Base-by-base conservation (phyloP, 495 filamentous ascomycete species). In the Acidomyces sp. region DNA sequence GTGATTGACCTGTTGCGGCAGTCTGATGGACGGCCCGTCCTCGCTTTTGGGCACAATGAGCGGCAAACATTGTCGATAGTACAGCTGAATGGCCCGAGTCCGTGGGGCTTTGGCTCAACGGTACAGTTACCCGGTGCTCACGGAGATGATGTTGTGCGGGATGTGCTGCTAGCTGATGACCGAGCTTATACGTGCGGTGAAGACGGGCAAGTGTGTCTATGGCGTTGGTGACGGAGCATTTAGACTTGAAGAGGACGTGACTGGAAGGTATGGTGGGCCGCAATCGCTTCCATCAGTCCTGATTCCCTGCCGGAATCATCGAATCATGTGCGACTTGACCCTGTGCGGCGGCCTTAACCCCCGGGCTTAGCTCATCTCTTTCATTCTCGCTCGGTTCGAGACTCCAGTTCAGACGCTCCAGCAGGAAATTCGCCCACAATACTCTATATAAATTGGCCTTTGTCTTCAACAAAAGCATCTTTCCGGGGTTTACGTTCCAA, bases 141-240 rank as follows among this genome's bases (percentile, higher is more conserved):
- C 61, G 82, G 82, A 0, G 75, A 77, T 18, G 87, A 96, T 50
- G 70, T 95, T 35, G 77, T 92, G 16, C 71, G 88, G 33, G 78
- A 82, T 26, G 73, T 93, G 31, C 79, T 72, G 60, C 63, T 88
- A 29, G 70, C 81, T 46, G 77, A 80, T 55, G 79, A 39, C 25
- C 42, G 39, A 21, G 43, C 43, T 4, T 55, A 49, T 30, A 61
- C 55, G 6, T 58, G 56, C 33, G 60, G 60, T 13, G 60, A 63
- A 39, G 60, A 63, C 36, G 56, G 60, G 15, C 37, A 30, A 12
- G 39, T 63, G 25, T 42, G 48, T 12, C 52, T 53, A 3, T 63
- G 60, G 60, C 5, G 19, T 12, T 36, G 31, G 32, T 43, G 31
- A 43, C 7, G 2, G 13, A 52, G 49, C 7, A 15, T 31, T 12